These are phyloP conservation scores for Fraxinus sp. DNA, from an alignment of 305 asterid genomes.

Conservation along the genomic window DNA sequence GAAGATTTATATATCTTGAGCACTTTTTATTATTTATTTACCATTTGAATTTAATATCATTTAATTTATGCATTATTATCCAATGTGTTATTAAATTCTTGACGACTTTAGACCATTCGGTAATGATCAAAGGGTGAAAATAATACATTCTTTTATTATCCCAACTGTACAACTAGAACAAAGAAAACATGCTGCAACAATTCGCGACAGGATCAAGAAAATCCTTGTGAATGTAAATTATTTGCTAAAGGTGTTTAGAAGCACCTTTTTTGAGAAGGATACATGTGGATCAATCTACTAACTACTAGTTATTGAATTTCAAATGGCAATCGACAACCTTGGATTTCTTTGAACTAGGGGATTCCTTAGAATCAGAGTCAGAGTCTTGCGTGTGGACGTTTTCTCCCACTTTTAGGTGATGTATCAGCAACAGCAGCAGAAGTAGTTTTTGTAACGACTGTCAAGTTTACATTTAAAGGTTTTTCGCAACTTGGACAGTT, in stretches of 20 bases:
- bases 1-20: background rate
- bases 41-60: background rate
- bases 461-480: background rate
- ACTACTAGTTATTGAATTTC: background rate
- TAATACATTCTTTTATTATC: too few species aligned
- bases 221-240: background rate
- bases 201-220: background rate
- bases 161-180: background rate
- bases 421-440: background rate
- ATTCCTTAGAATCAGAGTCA: background rate
- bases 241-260: background rate
- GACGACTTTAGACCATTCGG: background rate
- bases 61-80: too few species aligned
- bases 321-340: background rate
- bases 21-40: too few species aligned
- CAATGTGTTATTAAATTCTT: background rate
- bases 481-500: background rate
- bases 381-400: background rate
- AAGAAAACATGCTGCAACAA: background rate
- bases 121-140: background rate
- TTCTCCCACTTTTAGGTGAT: background rate
- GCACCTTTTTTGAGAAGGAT: background rate
- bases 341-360: background rate
- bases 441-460: background rate
- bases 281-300: background rate